phyloP scores from a whole-genome alignment of 805 yeast species.

The Danielia oregonensis region DNA sequence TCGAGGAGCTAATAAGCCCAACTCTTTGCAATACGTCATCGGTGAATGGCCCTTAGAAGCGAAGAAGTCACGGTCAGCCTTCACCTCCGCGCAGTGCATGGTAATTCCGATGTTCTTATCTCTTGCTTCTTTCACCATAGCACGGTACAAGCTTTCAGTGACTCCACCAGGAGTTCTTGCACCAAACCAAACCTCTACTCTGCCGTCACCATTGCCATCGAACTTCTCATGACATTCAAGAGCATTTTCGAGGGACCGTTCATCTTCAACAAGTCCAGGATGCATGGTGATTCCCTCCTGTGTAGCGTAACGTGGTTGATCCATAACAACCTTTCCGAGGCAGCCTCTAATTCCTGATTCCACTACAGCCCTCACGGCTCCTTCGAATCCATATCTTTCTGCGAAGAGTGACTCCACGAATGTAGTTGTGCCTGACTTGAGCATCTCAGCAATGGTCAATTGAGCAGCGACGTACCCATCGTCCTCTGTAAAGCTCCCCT shows the following conservation, averaged over 20 bases:
- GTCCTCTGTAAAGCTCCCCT: slow-evolving; percentile 13
- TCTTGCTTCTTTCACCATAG: slow-evolving; percentile 10
- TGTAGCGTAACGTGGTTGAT: slow-evolving; percentile 15
- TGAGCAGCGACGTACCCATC: slow-evolving; percentile 15
- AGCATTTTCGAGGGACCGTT: slow-evolving; percentile 10
- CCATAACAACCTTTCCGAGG: slow-evolving; percentile 15
- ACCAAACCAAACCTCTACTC: slow-evolving; percentile 15
- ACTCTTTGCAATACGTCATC: slow-evolving; percentile 13
- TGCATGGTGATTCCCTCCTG: slow-evolving; percentile 14
- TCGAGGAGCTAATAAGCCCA: slow-evolving; percentile 11
- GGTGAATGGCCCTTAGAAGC: slow-evolving; percentile 14
- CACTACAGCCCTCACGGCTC: slow-evolving; percentile 13
- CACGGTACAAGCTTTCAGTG: slow-evolving; percentile 11
- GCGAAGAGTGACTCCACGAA: slow-evolving; percentile 14
- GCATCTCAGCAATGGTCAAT: slow-evolving; percentile 14
- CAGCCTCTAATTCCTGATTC: slow-evolving; percentile 15
- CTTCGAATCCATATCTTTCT: slow-evolving; percentile 12
- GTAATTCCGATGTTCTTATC: slow-evolving; percentile 12
- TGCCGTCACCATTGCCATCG: slow-evolving; percentile 11
- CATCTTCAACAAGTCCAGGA: slow-evolving; percentile 11
- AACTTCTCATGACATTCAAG: slow-evolving; percentile 7
- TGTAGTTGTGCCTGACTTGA: slow-evolving; percentile 14
- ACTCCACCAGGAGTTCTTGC: slow-evolving; percentile 14
- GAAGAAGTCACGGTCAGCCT: slow-evolving; percentile 12
- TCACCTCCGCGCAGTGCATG: slow-evolving; percentile 15